A percentile compares a stretch with the other conserved stretches of the same genome.
phyloP scores from a whole-genome alignment of 257 asterid genomes.

The Plantago ovata region DNA sequence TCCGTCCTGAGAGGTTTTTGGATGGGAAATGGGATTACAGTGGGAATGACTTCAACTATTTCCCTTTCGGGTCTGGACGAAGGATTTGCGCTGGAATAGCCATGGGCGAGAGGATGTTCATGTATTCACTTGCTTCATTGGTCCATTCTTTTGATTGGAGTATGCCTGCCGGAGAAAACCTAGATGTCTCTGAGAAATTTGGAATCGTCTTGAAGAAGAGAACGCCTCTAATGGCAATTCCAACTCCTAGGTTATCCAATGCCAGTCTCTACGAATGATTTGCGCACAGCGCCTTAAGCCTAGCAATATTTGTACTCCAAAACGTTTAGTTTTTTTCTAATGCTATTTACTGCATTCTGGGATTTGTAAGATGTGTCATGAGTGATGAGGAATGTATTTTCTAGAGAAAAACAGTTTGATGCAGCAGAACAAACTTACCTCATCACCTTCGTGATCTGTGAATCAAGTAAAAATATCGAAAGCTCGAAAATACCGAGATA shows the following conservation, averaged over 20 bases:
- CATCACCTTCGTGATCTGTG: no score
- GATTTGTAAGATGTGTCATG: no score
- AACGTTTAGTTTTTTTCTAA: neutral
- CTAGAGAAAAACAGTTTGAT: no score
- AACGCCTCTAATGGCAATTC: conserved; percentile 49
- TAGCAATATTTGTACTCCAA: no score
- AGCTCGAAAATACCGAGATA: no score
- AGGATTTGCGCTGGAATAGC: conserved; percentile 53
- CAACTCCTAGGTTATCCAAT: conserved; percentile 55
- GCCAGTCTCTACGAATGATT: conserved; percentile 32
- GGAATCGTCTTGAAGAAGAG: conserved; percentile 70
- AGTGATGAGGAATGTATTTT: no score
- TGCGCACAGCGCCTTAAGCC: neutral
- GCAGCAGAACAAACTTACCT: no score
- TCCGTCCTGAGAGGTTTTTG: conserved; percentile 53
- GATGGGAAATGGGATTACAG: conserved; percentile 37
- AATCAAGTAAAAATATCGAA: no score
- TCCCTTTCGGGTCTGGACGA: conserved; percentile 63
- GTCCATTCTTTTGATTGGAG: conserved; percentile 76
- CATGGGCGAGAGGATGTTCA: conserved; percentile 48
- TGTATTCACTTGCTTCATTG: conserved; percentile 49
- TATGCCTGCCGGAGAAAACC: conserved; percentile 35
- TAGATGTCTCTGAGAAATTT: conserved; percentile 59
- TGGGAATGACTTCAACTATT: conserved; percentile 47
- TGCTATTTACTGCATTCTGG: no score